Evolutionary conservation across 345 rosid species (phyloP).

Genomic region (Populus tremula): DNA sequence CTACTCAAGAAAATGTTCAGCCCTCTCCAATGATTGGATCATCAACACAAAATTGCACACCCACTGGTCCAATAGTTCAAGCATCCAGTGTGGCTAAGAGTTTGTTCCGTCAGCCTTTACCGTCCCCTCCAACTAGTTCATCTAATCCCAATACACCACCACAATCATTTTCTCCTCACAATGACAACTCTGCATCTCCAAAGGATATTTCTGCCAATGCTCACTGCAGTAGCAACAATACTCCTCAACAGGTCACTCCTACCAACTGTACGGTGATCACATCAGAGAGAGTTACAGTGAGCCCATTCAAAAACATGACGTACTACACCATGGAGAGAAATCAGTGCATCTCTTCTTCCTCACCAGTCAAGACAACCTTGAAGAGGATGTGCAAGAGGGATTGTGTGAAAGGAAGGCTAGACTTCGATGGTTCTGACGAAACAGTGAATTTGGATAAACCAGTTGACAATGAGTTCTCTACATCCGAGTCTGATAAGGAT

Average conservation of each 20-base stretch:
- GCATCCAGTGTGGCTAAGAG: slow-evolving; percentile 63
- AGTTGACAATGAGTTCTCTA: slow-evolving; percentile 29
- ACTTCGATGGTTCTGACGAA: slow-evolving; percentile 66
- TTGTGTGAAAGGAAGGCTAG: slow-evolving; percentile 79
- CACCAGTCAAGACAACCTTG: slow-evolving; percentile 55
- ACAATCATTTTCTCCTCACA: slow-evolving; percentile 36
- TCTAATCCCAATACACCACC: slow-evolving; percentile 63
- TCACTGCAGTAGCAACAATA: slow-evolving; percentile 34
- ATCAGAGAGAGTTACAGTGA: slow-evolving; percentile 56
- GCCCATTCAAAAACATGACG: slow-evolving; percentile 61
- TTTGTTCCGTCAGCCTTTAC: slow-evolving; percentile 50
- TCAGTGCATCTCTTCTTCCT: slow-evolving; percentile 63
- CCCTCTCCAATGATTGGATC: slow-evolving; percentile 23
- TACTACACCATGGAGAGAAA: slow-evolving; percentile 73
- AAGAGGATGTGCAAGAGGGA: slow-evolving; percentile 56
- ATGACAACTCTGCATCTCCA: slow-evolving; percentile 40
- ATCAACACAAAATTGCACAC: slow-evolving; percentile 13
- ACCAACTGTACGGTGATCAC: slow-evolving; percentile 67
- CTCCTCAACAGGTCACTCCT: slow-evolving; percentile 51
- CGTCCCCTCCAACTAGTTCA: slow-evolving; percentile 42
- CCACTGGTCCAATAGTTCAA: slow-evolving; percentile 22
- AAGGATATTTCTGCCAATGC: slow-evolving; percentile 28
- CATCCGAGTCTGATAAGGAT: slow-evolving; percentile 64
- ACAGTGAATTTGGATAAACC: slow-evolving; percentile 36
- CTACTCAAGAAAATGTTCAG: slow-evolving; percentile 19